These are phyloP conservation scores for Clarireedia homoeocarpa DNA, from an alignment of 2,329 filamentous ascomycete genomes.

Conservation along the genomic window DNA sequence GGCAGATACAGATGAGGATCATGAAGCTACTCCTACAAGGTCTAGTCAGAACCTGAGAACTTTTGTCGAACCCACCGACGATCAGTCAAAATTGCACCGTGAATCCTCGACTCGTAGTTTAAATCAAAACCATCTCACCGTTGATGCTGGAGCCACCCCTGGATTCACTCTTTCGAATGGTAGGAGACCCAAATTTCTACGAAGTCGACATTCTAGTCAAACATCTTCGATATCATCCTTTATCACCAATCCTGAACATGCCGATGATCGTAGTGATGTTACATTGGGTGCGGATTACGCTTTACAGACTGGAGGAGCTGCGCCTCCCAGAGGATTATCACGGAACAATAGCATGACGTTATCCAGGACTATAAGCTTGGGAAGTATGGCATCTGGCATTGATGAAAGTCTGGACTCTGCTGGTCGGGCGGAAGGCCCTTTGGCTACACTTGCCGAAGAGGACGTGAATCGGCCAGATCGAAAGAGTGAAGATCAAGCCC, in stretches of 20 bases:
- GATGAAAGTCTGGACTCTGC: slow-evolving; percentile 39
- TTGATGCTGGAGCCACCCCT: slow-evolving; percentile 40
- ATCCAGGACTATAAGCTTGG: slow-evolving; percentile 74
- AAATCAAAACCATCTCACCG: slow-evolving; percentile 17
- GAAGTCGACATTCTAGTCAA: slow-evolving; percentile 46
- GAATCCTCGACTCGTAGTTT: slow-evolving; percentile 30
- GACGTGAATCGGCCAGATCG: slow-evolving; percentile 38
- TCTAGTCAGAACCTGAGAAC: slow-evolving; percentile 8
- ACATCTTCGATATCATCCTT: slow-evolving; percentile 55
- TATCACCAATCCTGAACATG: slow-evolving; percentile 43
- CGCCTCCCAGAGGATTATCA: slow-evolving; percentile 46
- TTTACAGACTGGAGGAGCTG: slow-evolving; percentile 71
- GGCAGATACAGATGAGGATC: slow-evolving; percentile 18
- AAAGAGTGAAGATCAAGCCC: slow-evolving; percentile 39
- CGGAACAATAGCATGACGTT: slow-evolving; percentile 48
- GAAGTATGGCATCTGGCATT: slow-evolving; percentile 75
- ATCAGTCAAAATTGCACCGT: slow-evolving; percentile 25
- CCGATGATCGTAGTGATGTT: slow-evolving; percentile 55
- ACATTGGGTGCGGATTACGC: slow-evolving; percentile 74
- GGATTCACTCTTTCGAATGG: slow-evolving; percentile 37
- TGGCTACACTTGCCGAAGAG: slow-evolving; percentile 55
- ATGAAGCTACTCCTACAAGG: slow-evolving; percentile 22
- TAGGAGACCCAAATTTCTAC: slow-evolving; percentile 48
- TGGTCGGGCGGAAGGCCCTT: slow-evolving; percentile 35
- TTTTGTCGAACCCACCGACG: slow-evolving; percentile 16